Evolutionary conservation across 169 alveolate species (phyloP).

Genomic region (Perkinsus chesapeaki): DNA sequence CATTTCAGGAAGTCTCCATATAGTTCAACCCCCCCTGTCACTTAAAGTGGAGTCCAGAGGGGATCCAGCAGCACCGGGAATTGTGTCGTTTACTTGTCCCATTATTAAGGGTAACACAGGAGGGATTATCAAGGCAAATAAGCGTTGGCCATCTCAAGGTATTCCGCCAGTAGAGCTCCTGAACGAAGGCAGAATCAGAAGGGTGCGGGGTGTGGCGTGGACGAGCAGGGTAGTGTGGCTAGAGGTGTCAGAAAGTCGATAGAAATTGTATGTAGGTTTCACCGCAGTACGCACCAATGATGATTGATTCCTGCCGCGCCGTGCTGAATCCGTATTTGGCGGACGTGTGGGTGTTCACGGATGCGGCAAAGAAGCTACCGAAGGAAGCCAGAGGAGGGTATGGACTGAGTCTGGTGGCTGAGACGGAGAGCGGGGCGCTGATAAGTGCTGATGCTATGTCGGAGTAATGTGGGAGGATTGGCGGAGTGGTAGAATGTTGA

Average conservation of each 20-base stretch:
- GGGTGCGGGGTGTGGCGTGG: constrained; percentile 63
- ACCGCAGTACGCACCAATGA: constrained; percentile 49
- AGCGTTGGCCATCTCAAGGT: neutral
- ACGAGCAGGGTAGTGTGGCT: neutral
- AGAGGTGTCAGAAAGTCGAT: constrained; percentile 20
- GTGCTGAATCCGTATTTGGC: constrained; percentile 68
- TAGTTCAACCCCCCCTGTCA: neutral
- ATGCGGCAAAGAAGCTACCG: constrained; percentile 47
- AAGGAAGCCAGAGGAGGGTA: constrained; percentile 40
- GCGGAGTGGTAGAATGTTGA: neutral
- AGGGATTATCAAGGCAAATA: constrained; percentile 47
- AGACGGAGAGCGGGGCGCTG: constrained; percentile 20
- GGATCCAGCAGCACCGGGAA: constrained; percentile 51
- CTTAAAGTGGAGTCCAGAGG: neutral
- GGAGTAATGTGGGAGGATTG: neutral
- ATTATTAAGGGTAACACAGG: constrained; percentile 45
- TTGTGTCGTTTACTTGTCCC: constrained; percentile 43
- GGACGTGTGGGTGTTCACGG: constrained; percentile 72
- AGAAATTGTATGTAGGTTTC: constrained; percentile 34
- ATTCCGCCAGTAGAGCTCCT: neutral
- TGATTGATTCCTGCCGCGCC: constrained; percentile 58
- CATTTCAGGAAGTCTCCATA: neutral
- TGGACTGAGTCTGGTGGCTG: constrained; percentile 71
- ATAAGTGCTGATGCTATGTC: neutral
- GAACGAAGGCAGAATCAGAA: constrained; percentile 50